These are phyloP conservation scores for Neonectria magnoliae DNA, from an alignment of 2,329 filamentous ascomycete species.

Conservation along the genomic window DNA sequence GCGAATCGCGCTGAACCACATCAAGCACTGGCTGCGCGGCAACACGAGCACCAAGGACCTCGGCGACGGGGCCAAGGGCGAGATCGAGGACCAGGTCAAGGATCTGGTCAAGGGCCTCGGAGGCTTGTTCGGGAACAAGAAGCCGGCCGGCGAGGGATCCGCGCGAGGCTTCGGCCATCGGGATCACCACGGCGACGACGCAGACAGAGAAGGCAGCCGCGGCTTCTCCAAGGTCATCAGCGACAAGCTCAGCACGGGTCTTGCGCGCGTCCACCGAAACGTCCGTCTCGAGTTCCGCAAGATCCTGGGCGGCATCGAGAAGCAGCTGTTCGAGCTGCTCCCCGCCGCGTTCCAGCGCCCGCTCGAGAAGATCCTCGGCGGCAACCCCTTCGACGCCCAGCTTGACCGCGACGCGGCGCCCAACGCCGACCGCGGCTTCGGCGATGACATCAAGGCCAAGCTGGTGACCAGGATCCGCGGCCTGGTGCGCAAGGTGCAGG, in stretches of 20 bases:
- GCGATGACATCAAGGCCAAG: constrained; percentile 56
- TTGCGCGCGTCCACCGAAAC: constrained; percentile 55
- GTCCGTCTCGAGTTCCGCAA: constrained; percentile 59
- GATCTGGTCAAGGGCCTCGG: constrained; percentile 56
- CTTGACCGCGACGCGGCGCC: constrained; percentile 50
- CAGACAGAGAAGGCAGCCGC: constrained; percentile 42
- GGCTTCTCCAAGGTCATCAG: constrained; percentile 59
- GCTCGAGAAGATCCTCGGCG: constrained; percentile 57
- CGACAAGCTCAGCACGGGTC: constrained; percentile 57
- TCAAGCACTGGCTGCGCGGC: constrained; percentile 57
- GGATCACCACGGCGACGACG: constrained; percentile 39
- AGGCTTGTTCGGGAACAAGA: constrained; percentile 53
- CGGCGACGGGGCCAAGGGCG: constrained; percentile 55
- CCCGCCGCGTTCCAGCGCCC: constrained; percentile 55
- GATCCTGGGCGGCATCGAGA: constrained; percentile 55
- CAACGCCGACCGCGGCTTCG: constrained; percentile 51
- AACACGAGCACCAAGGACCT: constrained; percentile 54
- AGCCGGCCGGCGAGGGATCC: constrained; percentile 45
- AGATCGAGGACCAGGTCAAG: constrained; percentile 57
- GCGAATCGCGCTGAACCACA: constrained; percentile 56
- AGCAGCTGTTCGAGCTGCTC: constrained; percentile 56
- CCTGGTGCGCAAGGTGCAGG: constrained; percentile 57
- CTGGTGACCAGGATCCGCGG: constrained; percentile 56
- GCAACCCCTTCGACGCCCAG: constrained; percentile 57
- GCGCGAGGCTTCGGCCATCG: constrained; percentile 46